These are phyloP conservation scores for Gremmenia infestans DNA, from an alignment of 2,329 filamentous ascomycete genomes.

Conservation along the genomic window DNA sequence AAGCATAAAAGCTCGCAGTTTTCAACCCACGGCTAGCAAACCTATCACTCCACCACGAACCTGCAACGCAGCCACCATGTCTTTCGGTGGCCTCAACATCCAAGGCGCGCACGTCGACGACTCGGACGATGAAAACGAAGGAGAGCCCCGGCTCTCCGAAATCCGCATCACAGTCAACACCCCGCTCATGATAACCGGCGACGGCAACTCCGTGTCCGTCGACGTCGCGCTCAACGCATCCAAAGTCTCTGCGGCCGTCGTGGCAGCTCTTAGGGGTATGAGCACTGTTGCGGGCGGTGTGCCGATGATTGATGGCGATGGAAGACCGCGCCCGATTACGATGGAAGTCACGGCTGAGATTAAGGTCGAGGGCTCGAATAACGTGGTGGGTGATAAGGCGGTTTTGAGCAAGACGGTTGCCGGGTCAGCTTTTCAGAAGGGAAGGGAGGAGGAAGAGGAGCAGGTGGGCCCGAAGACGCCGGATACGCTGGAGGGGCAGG, in stretches of 20 bases:
- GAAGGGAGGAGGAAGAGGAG: conserved; percentile 1
- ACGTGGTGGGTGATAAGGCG: conserved; percentile 37
- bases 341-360: conserved; percentile 44
- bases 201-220: conserved; percentile 43
- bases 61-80: neutral
- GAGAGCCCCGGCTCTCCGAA: conserved; percentile 30
- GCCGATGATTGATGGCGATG: conserved; percentile 44
- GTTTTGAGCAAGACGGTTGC: conserved; percentile 1
- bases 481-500: conserved; percentile 1
- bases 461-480: neutral
- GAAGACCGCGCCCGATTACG: conserved; percentile 37
- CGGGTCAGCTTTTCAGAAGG: neutral
- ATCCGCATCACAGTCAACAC: conserved; percentile 46
- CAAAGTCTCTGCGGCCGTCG: conserved; percentile 40
- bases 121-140: conserved; percentile 19
- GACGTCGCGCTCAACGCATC: conserved; percentile 38
- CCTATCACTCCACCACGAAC: neutral
- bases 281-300: conserved; percentile 37
- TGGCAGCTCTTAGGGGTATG: conserved; percentile 40
- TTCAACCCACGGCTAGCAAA: neutral
- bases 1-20: neutral
- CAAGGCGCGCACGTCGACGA: conserved; percentile 8
- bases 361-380: conserved; percentile 40
- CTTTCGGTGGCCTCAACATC: neutral
- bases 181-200: conserved; percentile 41